Conservation (phyloP, 2,329 filamentous ascomycete genomes). For the Diaporthe citrichinensis region DNA sequence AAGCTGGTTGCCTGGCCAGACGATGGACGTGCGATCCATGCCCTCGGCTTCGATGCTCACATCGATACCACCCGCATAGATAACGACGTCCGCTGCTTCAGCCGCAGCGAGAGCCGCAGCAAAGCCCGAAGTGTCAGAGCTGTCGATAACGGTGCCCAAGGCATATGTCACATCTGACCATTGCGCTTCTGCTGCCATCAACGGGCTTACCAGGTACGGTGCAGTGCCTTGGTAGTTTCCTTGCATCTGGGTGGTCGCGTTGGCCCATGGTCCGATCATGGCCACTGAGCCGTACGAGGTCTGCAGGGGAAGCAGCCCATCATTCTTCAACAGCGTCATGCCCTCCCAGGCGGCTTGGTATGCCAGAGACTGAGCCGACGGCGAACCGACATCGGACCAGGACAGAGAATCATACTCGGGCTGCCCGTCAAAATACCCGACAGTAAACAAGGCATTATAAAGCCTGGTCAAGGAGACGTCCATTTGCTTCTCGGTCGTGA, state of each 20-base stretch:
- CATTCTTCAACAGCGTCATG: slow-evolving; percentile 1
- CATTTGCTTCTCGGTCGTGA: neutral
- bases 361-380: neutral
- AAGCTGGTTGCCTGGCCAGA: neutral
- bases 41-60: neutral
- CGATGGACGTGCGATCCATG: neutral
- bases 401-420: neutral
- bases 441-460: slow-evolving; percentile 5
- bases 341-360: neutral
- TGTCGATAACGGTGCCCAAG: neutral
- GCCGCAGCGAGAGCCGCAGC: neutral
- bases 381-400: neutral
- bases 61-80: neutral
- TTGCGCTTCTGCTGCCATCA: slow-evolving; percentile 2
- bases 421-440: slow-evolving; percentile 5
- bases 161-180: slow-evolving; percentile 1
- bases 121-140: neutral
- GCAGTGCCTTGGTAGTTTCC: neutral
- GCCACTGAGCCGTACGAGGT: slow-evolving; percentile 61
- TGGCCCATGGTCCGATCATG: neutral
- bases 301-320: slow-evolving; percentile 53
- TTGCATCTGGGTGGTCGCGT: slow-evolving; percentile 2
- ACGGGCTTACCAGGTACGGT: neutral
- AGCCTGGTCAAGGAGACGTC: neutral
- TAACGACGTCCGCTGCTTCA: neutral